Evolutionary conservation across 2,329 filamentous ascomycete genomes (phyloP), one percentile per base, ranked within the genome.

Genomic region (Sphaceloma murrayae): DNA sequence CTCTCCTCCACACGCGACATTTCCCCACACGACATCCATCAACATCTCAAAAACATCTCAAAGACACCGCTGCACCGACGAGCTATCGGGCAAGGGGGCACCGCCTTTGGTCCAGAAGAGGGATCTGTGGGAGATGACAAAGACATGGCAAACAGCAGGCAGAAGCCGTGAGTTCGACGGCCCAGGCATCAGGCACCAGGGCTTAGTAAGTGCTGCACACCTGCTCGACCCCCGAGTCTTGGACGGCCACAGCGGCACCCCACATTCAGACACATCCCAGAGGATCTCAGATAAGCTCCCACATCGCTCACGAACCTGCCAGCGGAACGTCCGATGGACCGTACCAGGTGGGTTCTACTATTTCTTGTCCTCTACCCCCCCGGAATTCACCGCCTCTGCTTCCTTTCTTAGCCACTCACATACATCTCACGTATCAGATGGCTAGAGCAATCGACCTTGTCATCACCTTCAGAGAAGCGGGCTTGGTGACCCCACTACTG

Each of bases 1-100:
- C 7, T 27, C 24, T 40, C 13, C 36, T 16, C 36, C 36, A 26
- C n/a, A n/a, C n/a, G n/a, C n/a, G n/a, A n/a, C 36, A 40, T 40
- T 8, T 17, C 13, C 13, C n/a, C 31, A 34, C n/a, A 34, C 31
- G n/a, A 18, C 14, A 34, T 5, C 13, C n/a, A n/a, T n/a, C n/a
- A n/a, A n/a, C n/a, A n/a, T n/a, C n/a, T n/a, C n/a, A 17, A 10
- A n/a, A 5, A 17, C 16, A 18, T 13, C 2, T 17, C 14, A n/a
- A 10, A 34, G 31, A n/a, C 5, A 31, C 29, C 16, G 29, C 16
- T 14, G 29, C n/a, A 31, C 29, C 29, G 29, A n/a, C n/a, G n/a
- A n/a, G n/a, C n/a, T n/a, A n/a, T n/a, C n/a, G n/a, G n/a, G n/a
- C n/a, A n/a, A n/a, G n/a, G n/a, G n/a, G n/a, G n/a, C n/a, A n/a